Evolutionary conservation across 164 flowering plant genomes (phyloP).

Genomic region (Sedum album): DNA sequence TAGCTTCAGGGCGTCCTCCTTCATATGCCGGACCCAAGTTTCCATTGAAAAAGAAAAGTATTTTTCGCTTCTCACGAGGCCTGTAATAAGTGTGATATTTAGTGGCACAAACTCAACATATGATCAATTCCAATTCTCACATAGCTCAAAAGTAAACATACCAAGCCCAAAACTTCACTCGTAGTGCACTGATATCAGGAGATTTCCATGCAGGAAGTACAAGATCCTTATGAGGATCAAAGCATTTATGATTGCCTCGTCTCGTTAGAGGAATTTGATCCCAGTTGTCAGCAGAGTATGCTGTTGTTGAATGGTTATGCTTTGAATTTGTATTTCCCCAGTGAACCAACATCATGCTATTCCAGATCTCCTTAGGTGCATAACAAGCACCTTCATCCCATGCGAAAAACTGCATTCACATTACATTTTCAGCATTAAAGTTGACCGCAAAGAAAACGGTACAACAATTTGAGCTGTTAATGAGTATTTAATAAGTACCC

Average conservation of each 20-base stretch:
- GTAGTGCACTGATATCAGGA: slow-evolving; percentile 50
- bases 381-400: slow-evolving; percentile 99
- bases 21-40: slow-evolving; percentile 81
- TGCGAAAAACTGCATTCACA: slow-evolving; percentile 81
- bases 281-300: slow-evolving; percentile 95
- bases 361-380: slow-evolving; percentile 99
- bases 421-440: slow-evolving; percentile 25
- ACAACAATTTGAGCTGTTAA: neutral
- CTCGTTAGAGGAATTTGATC: slow-evolving; percentile 51
- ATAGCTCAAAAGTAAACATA: slow-evolving; percentile 13
- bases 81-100: slow-evolving; percentile 29
- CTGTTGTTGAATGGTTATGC: slow-evolving; percentile 93
- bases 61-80: slow-evolving; percentile 55
- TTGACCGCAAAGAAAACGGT: neutral
- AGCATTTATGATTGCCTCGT: slow-evolving; percentile 89
- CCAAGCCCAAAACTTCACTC: slow-evolving; percentile 67
- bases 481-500: slow-evolving; percentile 51
- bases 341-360: slow-evolving; percentile 98
- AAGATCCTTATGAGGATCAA: slow-evolving; percentile 88
- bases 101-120: neutral
- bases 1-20: slow-evolving; percentile 76
- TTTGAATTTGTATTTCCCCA: slow-evolving; percentile 98
- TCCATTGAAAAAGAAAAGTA: slow-evolving; percentile 89
- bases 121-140: slow-evolving; percentile 1
- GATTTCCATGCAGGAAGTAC: slow-evolving; percentile 97